phyloP scores from a whole-genome alignment of 163 green algal species.

The Scenedesmus sp. region DNA sequence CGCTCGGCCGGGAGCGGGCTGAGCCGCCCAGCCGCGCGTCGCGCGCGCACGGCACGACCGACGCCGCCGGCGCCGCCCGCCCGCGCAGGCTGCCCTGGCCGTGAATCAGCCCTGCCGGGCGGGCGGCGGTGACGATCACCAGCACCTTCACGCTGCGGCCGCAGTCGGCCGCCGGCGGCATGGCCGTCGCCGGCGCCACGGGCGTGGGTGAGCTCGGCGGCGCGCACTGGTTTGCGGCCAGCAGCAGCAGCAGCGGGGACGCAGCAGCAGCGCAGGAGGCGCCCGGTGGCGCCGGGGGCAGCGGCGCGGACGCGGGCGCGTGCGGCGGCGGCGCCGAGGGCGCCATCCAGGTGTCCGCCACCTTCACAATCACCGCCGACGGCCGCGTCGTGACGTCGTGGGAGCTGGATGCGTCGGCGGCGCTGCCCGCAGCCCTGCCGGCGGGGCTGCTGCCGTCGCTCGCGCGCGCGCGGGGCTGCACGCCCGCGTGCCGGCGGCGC shows the following conservation, averaged over 20 bases:
- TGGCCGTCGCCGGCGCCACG: constrained; percentile 11
- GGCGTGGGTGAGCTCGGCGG: constrained; percentile 70
- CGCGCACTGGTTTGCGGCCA: constrained; percentile 65
- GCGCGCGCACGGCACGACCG: too few species aligned
- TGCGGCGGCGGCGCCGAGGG: too few species aligned
- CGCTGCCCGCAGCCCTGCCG: constrained; percentile 66
- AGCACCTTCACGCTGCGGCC: constrained; percentile 11
- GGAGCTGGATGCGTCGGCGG: constrained; percentile 67
- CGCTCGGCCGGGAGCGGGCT: too few species aligned
- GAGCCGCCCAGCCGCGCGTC: too few species aligned
- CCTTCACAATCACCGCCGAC: too few species aligned
- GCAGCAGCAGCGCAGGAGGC: constrained; percentile 3
- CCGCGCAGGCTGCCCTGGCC: too few species aligned
- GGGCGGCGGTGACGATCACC: not conserved
- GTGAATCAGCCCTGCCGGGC: too few species aligned
- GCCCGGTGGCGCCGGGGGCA: not conserved
- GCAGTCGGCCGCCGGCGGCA: not conserved
- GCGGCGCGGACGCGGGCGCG: too few species aligned
- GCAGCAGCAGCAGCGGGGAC: not conserved
- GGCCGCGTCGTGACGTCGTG: constrained; percentile 56
- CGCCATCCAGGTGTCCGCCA: constrained; percentile 50
- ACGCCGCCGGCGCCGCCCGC: too few species aligned
- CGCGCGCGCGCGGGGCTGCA: constrained; percentile 66
- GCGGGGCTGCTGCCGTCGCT: constrained; percentile 64
- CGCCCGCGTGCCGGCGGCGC: not conserved